Base-by-base conservation (phyloP, 441 rosid genomes). In the Euphorbia celastroides region DNA sequence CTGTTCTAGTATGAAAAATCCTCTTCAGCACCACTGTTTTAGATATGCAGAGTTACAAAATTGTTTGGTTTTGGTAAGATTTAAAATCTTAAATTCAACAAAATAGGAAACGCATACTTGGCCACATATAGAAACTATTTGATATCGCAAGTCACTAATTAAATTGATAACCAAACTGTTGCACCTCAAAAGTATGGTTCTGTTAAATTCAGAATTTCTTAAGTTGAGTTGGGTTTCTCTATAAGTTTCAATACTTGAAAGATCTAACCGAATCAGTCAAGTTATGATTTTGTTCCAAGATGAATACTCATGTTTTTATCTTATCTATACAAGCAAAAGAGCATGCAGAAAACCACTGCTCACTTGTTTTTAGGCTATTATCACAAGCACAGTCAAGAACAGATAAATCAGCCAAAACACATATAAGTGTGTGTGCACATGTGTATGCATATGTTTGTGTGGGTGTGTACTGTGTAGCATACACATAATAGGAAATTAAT, bases 321-420 rank as follows among this genome's bases (percentile, higher is more conserved):
- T 17, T 16, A 3, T 22, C 44, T 42, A 36, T 42, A 7, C 61
- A 57, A 57, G n/a, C 28, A n/a, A 57, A 57, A 67, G 22, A 5
- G 6, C 46, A 67, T 27, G 42, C 70, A n/a, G 14, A 67, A 55
- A 42, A 34, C 36, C 26, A 65, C 11, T 12, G 23, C 13, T 55
- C 41, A 11, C 44, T 42, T 28, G 14, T 26, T 57, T 34, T 42
- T 57, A 57, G 57, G 44, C 42, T 1, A 58, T 42, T 44, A 13
- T 11, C 4, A 14, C 9, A 0, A 2, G 0, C 16, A 23, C 30
- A 9, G 31, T 8, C 14, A 25, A 17, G 10, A 41, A 25, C 51
- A 42, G n/a, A 41, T 8, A 38, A 55, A 20, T 5, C 20, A 9
- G 22, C 51, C 0, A 25, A 9, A 28, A 13, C 46, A 65, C 22